Base-by-base conservation (phyloP, 202 grass and related monocot genomes). In the Tripidium arundinaceum region DNA sequence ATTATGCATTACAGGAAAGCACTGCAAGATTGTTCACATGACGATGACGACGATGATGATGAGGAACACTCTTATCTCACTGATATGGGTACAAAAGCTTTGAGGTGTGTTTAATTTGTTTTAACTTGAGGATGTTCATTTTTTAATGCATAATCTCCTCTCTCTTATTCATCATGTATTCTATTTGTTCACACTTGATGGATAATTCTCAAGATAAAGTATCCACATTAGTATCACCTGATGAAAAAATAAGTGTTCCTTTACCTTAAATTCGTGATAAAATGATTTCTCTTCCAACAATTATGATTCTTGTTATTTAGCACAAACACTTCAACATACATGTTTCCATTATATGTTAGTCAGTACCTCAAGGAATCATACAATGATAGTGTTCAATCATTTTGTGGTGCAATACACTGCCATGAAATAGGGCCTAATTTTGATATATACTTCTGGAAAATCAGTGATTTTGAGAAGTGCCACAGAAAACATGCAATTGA, bases 1-100 rank as follows among this genome's bases (percentile, higher is more conserved):
- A 95, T 98, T 83, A 68, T 95, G 41, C 73, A 73, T 28, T 92
- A 81, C 55, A 95, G 89, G 87, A 93, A 92, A 80, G 86, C 72
- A 69, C 66, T 98, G 84, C 90, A 91, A 83, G 84, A 91, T 71
- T 91, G 61, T 77, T 81, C 88, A 21, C 78, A 79, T 85, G 91
- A 94, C 33, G 85, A 89, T 19, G 78, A 70, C 46, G 78, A 80
- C 1, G 90, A 93, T 21, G 87, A 91, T 45, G 87, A 97, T 4
- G 92, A 95, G 59, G 66, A 70, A 81, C 42, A 77, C 72, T 93
- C 92, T 37, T 88, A 91, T 86, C 84, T 93, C 39, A 89, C 84
- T 86, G 95, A 98, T 71, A 93, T 98, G 88, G 88, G 92, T 73
- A 98, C 89, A 61, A 98, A 98, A 92, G 92, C 95, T 86, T 89